A percentile compares a stretch with the other conserved stretches of the same genome.
Evolutionary conservation across 176 grass and related monocot species (phyloP).

Genomic region (Raddia guianensis): DNA sequence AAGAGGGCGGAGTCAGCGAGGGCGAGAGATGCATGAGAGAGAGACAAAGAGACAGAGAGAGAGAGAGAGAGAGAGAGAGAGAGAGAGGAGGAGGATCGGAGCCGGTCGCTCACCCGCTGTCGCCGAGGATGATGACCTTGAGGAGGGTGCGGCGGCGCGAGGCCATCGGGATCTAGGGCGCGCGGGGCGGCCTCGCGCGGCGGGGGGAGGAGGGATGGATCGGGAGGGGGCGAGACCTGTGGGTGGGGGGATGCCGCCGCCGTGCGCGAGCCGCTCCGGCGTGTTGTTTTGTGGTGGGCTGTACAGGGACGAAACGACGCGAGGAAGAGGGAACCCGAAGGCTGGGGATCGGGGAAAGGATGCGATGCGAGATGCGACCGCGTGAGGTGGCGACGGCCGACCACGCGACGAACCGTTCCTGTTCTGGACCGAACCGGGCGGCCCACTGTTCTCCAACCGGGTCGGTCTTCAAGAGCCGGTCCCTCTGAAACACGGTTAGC

Average conservation of each 20-base stretch:
- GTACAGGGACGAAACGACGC: conserved; percentile 2
- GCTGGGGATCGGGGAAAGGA: neutral
- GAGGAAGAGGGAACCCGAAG: neutral
- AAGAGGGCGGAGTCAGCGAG: conserved; percentile 23
- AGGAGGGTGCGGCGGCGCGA: conserved; percentile 82
- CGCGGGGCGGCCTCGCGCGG: conserved; percentile 6
- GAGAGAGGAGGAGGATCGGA: conserved; percentile 60
- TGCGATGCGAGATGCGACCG: neutral
- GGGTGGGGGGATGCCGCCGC: conserved; percentile 21
- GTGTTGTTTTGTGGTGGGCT: conserved; percentile 7
- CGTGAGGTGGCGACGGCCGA: conserved; percentile 15
- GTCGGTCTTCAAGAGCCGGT: no score
- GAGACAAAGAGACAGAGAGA: neutral
- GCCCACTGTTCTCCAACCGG: no score
- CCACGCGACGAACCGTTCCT: neutral
- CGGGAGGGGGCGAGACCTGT: conserved; percentile 18
- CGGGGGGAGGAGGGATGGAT: neutral
- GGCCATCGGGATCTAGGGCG: conserved; percentile 63
- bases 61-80: neutral
- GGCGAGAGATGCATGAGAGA: neutral
- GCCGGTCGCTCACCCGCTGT: conserved; percentile 88
- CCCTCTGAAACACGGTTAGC: no score
- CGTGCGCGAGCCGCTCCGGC: neutral
- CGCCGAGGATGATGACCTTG: conserved; percentile 99
- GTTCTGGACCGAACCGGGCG: no score